These are phyloP conservation scores for Pseudoperonospora humuli DNA, from an alignment of 352 stramenopile species.

Conservation along the genomic window DNA sequence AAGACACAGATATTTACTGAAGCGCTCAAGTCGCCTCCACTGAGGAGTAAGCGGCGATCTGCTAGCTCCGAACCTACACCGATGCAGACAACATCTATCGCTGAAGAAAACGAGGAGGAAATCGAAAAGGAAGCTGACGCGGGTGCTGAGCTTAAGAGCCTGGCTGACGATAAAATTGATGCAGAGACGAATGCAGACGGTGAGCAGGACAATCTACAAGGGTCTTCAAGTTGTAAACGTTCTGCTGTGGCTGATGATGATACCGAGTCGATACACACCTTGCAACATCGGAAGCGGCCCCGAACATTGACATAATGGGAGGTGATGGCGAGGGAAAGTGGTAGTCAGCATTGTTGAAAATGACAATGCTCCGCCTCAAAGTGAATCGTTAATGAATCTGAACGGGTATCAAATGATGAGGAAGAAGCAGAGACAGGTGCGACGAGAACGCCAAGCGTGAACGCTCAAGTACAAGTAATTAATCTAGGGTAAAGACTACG, in stretches of 20 bases:
- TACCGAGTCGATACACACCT: neutral
- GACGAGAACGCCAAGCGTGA: slow-evolving; percentile 17
- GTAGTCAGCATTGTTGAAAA: slow-evolving; percentile 8
- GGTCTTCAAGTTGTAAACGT: slow-evolving; percentile 10
- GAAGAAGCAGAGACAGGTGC: slow-evolving; percentile 24
- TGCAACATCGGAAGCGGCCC: slow-evolving; percentile 12
- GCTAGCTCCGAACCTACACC: slow-evolving; percentile 29
- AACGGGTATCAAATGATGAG: neutral
- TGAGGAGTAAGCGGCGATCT: slow-evolving; percentile 28
- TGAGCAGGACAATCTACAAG: slow-evolving; percentile 10
- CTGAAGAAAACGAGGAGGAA: slow-evolving; percentile 25
- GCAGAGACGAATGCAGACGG: neutral
- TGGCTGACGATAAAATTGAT: slow-evolving; percentile 9
- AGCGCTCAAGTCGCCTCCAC: slow-evolving; percentile 16
- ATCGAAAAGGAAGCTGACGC: neutral
- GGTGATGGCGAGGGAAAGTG: slow-evolving; percentile 1
- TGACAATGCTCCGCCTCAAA: slow-evolving; percentile 3
- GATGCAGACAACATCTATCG: slow-evolving; percentile 28
- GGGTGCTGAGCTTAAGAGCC: slow-evolving; percentile 1
- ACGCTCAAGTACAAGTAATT: neutral
- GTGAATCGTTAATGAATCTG: slow-evolving; percentile 1
- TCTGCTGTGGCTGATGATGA: slow-evolving; percentile 3
- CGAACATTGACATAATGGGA: slow-evolving; percentile 1
- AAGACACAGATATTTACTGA: slow-evolving; percentile 6
- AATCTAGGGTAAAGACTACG: neutral